Evolutionary conservation across 345 rosid species (phyloP).

Genomic region (Lepidium africanum): DNA sequence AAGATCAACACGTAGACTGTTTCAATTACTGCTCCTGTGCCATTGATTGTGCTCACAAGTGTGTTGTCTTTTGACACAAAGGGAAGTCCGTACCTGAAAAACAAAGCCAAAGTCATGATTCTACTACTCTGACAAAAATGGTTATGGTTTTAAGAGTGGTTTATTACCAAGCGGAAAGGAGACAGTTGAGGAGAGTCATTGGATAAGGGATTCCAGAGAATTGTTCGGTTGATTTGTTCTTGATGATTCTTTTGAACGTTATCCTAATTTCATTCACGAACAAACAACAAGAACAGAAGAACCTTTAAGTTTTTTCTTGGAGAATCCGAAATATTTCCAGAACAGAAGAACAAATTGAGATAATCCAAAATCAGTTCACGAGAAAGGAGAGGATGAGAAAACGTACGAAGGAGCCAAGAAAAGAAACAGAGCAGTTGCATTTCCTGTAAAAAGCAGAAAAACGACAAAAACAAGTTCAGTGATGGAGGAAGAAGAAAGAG

Average conservation of each 20-base stretch:
- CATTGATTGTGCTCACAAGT: slow-evolving; percentile 75
- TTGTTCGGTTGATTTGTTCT: slow-evolving; percentile 63
- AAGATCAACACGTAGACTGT: slow-evolving; percentile 56
- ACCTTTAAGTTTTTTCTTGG: not conserved
- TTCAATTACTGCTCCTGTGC: slow-evolving; percentile 71
- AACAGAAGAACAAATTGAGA: not conserved
- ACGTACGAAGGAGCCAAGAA: slow-evolving; percentile 86
- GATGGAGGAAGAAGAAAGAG: slow-evolving; percentile 6
- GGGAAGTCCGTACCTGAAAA: slow-evolving; percentile 84
- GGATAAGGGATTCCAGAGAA: slow-evolving; percentile 96
- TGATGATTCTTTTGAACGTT: slow-evolving; percentile 75
- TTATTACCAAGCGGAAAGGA: slow-evolving; percentile 84
- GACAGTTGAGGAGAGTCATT: slow-evolving; percentile 95
- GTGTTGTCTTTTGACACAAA: slow-evolving; percentile 78
- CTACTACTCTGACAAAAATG: not conserved
- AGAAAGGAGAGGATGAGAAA: not conserved
- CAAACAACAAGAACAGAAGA: not conserved
- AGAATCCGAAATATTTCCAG: not conserved
- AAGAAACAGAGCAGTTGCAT: slow-evolving; percentile 92
- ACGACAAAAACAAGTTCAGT: not conserved
- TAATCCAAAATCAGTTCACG: not conserved
- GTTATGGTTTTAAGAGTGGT: not conserved
- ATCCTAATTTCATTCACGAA: slow-evolving; percentile 40
- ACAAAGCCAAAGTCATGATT: not conserved
- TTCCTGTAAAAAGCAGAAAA: slow-evolving; percentile 49